Percentiles rank a stretch among this genome's conserved stretches.
phyloP scores from a whole-genome alignment of 805 yeast species.

The Wickerhamiella parazyma region DNA sequence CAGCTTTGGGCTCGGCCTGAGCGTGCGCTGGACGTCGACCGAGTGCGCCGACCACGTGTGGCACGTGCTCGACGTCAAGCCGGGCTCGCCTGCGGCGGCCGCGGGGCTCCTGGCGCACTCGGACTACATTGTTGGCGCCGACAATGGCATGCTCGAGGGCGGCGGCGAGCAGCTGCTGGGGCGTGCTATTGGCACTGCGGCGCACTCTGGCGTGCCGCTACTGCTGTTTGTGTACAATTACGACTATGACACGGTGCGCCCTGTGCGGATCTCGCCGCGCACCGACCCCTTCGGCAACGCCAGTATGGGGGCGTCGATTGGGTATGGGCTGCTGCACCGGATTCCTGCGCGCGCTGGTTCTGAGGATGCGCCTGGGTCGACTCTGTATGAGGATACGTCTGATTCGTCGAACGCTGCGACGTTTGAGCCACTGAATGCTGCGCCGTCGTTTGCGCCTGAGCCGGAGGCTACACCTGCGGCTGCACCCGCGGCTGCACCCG shows the following conservation, averaged over 20 bases:
- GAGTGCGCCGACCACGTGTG: slow-evolving; percentile 70
- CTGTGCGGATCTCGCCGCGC: slow-evolving; percentile 66
- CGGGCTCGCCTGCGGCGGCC: slow-evolving; percentile 64
- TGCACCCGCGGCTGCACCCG: slow-evolving; percentile 7
- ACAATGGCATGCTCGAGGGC: slow-evolving; percentile 67
- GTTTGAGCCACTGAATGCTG: slow-evolving; percentile 5
- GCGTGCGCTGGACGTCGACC: slow-evolving; percentile 66
- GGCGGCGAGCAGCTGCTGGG: slow-evolving; percentile 80
- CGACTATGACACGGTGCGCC: slow-evolving; percentile 73
- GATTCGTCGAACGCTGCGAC: no score
- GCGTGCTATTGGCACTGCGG: slow-evolving; percentile 36
- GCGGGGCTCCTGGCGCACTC: slow-evolving; percentile 76
- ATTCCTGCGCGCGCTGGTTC: slow-evolving; percentile 47
- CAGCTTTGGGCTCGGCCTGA: slow-evolving; percentile 42
- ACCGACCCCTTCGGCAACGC: slow-evolving; percentile 76
- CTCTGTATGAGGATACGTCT: slow-evolving; percentile 15
- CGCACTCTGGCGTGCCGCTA: slow-evolving; percentile 35
- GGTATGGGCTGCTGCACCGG: slow-evolving; percentile 79
- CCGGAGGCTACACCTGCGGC: neutral
- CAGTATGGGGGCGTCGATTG: slow-evolving; percentile 84
- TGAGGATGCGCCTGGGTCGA: slow-evolving; percentile 15
- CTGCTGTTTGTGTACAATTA: slow-evolving; percentile 68
- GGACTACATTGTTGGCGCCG: slow-evolving; percentile 80
- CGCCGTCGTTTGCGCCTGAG: neutral
- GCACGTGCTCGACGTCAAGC: slow-evolving; percentile 65